Conservation (phyloP, 2,329 filamentous ascomycete genomes). For the Juglanconis juglandina region DNA sequence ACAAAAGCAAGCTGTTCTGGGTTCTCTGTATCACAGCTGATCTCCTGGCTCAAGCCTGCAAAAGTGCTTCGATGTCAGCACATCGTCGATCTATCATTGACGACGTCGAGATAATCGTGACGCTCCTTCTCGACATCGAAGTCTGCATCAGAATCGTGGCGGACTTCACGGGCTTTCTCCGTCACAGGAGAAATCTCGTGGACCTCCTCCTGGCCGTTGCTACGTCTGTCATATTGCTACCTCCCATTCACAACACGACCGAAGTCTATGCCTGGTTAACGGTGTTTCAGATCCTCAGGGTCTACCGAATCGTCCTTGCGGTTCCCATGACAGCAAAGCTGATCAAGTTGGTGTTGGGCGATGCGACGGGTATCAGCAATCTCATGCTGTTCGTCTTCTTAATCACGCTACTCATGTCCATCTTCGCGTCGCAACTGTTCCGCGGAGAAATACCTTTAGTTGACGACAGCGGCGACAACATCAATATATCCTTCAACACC, state of each 20-base stretch:
- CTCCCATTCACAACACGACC: slow-evolving; percentile 69
- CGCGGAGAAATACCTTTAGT: slow-evolving; percentile 72
- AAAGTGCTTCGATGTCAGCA: slow-evolving; percentile 71
- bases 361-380: slow-evolving; percentile 87
- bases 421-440: slow-evolving; percentile 90
- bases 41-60: slow-evolving; percentile 73
- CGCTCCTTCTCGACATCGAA: slow-evolving; percentile 74
- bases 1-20: slow-evolving; percentile 75
- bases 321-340: slow-evolving; percentile 83
- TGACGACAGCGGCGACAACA: slow-evolving; percentile 59
- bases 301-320: slow-evolving; percentile 87
- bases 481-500: slow-evolving; percentile 75
- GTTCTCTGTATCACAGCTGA: slow-evolving; percentile 75
- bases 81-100: slow-evolving; percentile 63
- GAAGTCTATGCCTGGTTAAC: slow-evolving; percentile 82
- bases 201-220: slow-evolving; percentile 77
- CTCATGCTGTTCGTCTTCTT: slow-evolving; percentile 95
- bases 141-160: slow-evolving; percentile 74
- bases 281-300: slow-evolving; percentile 86
- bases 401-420: slow-evolving; percentile 88
- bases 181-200: slow-evolving; percentile 69
- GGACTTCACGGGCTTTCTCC: slow-evolving; percentile 79
- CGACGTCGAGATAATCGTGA: slow-evolving; percentile 70
- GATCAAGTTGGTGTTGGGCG: slow-evolving; percentile 84
- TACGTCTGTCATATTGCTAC: slow-evolving; percentile 82